These are phyloP conservation scores for Plasmodium relictum DNA, from an alignment of 169 alveolate genomes.

Conservation along the genomic window DNA sequence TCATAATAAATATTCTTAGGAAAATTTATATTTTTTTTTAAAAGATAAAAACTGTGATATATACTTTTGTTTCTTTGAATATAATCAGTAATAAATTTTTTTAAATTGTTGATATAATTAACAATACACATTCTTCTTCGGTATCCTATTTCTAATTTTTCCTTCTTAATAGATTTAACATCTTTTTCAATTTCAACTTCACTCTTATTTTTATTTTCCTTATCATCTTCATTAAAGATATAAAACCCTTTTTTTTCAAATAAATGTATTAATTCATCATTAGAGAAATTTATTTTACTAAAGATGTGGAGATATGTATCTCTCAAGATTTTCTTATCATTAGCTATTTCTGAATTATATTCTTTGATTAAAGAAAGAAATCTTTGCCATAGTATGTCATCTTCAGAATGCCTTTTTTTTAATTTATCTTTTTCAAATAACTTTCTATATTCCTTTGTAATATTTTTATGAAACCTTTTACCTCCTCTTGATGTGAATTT, in stretches of 20 bases:
- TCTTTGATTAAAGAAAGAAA: constrained; percentile 22
- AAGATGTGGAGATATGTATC: constrained; percentile 56
- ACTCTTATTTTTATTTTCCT: not conserved
- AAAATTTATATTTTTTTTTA: constrained; percentile 36
- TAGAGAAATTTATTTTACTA: constrained; percentile 62
- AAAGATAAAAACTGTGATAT: constrained; percentile 38
- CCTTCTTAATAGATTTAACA: not conserved
- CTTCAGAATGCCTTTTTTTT: constrained; percentile 42
- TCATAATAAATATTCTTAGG: constrained; percentile 36
- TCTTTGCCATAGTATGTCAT: constrained; percentile 60
- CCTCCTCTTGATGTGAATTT: constrained; percentile 85
- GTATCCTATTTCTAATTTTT: constrained; percentile 35
- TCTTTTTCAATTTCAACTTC: not conserved
- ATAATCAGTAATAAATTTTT: constrained; percentile 33
- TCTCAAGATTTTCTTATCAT: constrained; percentile 24
- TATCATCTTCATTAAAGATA: constrained; percentile 13
- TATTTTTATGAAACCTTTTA: constrained; percentile 75
- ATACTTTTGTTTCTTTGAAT: constrained; percentile 23
- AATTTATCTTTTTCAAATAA: constrained; percentile 30
- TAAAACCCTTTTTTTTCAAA: constrained; percentile 34
- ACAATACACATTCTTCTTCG: constrained; percentile 12
- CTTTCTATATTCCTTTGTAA: constrained; percentile 78
- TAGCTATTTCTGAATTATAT: constrained; percentile 32
- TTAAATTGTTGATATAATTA: constrained; percentile 33
- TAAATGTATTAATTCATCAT: constrained; percentile 7